These are phyloP conservation scores for Lizonia empirigonia DNA, from an alignment of 2,329 filamentous ascomycete species.

Conservation along the genomic window DNA sequence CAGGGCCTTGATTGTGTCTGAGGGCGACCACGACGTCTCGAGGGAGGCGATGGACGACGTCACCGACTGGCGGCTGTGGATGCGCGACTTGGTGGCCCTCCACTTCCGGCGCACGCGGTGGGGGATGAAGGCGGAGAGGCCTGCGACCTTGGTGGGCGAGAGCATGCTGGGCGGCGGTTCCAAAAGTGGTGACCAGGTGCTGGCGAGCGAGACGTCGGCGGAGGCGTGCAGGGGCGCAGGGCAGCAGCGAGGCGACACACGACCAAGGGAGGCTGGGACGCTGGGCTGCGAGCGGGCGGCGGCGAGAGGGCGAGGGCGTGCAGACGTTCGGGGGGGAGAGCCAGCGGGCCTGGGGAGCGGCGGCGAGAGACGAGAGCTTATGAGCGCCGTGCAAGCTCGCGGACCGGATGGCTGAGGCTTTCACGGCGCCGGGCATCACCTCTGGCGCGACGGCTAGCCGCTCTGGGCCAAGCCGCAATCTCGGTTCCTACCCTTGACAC, in stretches of 20 bases:
- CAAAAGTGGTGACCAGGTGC: conserved; percentile 36
- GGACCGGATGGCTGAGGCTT: conserved; percentile 44
- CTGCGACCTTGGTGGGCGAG: conserved; percentile 51
- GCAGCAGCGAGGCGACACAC: conserved; percentile 30
- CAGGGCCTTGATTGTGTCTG: conserved; percentile 76
- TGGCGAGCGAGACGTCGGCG: conserved; percentile 25
- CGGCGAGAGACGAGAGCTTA: conserved; percentile 34
- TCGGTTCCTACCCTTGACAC: conserved; percentile 29
- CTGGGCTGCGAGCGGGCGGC: conserved; percentile 4
- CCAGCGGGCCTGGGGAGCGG: conserved; percentile 22
- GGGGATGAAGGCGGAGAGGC: conserved; percentile 61
- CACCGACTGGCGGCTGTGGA: conserved; percentile 69
- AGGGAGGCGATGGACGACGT: conserved; percentile 76
- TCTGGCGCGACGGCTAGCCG: conserved; percentile 29
- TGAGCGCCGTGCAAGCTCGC: conserved; percentile 39
- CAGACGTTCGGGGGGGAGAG: conserved; percentile 10
- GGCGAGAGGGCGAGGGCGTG: conserved; percentile 8
- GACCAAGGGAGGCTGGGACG: conserved; percentile 27
- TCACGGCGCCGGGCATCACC: conserved; percentile 29
- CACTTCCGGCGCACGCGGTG: conserved; percentile 70
- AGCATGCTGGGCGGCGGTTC: conserved; percentile 46
- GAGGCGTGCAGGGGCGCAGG: conserved; percentile 7
- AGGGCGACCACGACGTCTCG: conserved; percentile 80
- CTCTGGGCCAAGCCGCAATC: conserved; percentile 21
- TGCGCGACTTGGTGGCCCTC: conserved; percentile 64